Evolutionary conservation across 805 yeast genomes (phyloP).

Genomic region (Kodamaea fukazawae): DNA sequence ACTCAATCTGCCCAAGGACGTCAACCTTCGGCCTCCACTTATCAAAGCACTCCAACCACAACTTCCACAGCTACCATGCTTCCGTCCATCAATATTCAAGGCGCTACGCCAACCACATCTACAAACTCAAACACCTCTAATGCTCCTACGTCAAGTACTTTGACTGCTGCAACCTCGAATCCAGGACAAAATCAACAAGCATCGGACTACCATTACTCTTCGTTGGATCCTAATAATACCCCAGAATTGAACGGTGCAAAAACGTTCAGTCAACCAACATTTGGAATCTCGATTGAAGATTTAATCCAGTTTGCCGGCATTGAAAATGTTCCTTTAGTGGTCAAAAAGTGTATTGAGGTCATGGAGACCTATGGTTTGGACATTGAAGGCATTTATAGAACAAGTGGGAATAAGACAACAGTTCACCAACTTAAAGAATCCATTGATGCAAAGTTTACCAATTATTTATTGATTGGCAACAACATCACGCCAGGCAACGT

Average conservation of each 20-base stretch:
- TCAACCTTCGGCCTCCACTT: slow-evolving; percentile 1
- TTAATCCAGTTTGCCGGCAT: slow-evolving; percentile 75
- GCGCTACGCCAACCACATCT: neutral
- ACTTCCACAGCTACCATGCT: neutral
- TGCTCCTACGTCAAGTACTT: neutral
- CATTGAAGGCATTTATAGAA: slow-evolving; percentile 86
- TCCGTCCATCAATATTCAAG: slow-evolving; percentile 1
- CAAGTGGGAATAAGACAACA: slow-evolving; percentile 73
- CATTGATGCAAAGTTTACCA: slow-evolving; percentile 74
- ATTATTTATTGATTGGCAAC: slow-evolving; percentile 44
- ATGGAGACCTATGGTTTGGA: slow-evolving; percentile 83
- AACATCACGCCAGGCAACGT: slow-evolving; percentile 42
- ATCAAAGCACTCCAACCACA: neutral
- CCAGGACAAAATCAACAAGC: slow-evolving; percentile 4
- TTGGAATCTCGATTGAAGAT: slow-evolving; percentile 80
- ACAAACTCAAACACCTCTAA: slow-evolving; percentile 1
- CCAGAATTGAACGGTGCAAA: slow-evolving; percentile 38
- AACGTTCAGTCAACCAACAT: slow-evolving; percentile 47
- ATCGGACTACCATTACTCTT: slow-evolving; percentile 11
- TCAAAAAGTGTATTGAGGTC: slow-evolving; percentile 81
- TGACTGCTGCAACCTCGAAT: slow-evolving; percentile 8
- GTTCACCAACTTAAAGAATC: slow-evolving; percentile 69
- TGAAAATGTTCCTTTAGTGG: slow-evolving; percentile 88
- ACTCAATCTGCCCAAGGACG: neutral
- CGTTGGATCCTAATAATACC: slow-evolving; percentile 36